phyloP scores from a whole-genome alignment of 1,284 basidiomycete genomes.

The Bondarzewia mesenterica region DNA sequence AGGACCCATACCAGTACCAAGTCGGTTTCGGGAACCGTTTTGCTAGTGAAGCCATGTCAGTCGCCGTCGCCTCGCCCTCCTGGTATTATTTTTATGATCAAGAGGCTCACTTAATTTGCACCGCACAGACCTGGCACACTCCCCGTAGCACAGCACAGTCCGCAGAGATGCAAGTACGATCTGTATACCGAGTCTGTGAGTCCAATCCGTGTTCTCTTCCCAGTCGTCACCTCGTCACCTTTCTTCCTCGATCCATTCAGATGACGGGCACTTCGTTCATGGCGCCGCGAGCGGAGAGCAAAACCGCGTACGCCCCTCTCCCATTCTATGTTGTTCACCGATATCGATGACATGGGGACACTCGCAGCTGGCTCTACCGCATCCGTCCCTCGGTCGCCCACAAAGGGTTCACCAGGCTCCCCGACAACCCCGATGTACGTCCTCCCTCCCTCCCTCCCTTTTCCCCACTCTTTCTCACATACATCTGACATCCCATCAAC shows the following conservation, averaged over 20 bases:
- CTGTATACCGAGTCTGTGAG: slow-evolving; percentile 52
- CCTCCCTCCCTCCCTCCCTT: slow-evolving; percentile 1
- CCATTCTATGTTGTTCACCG: neutral
- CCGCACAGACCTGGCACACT: slow-evolving; percentile 37
- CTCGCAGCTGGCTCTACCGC: slow-evolving; percentile 49
- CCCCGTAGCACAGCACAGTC: slow-evolving; percentile 47
- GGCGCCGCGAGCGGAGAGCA: slow-evolving; percentile 41
- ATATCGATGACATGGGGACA: neutral
- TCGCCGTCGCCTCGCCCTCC: slow-evolving; percentile 7
- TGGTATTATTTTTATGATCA: neutral
- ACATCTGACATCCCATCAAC: slow-evolving; percentile 1
- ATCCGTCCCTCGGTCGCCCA: slow-evolving; percentile 67
- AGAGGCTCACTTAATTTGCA: too few relatives aligned
- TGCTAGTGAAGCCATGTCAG: slow-evolving; percentile 44
- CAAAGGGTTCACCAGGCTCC: slow-evolving; percentile 47
- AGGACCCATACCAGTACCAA: slow-evolving; percentile 53
- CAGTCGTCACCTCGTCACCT: neutral
- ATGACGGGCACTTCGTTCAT: slow-evolving; percentile 56
- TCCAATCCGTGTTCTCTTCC: neutral
- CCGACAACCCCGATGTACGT: slow-evolving; percentile 52
- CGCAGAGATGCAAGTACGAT: slow-evolving; percentile 54
- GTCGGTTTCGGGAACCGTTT: slow-evolving; percentile 47
- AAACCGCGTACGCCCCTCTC: slow-evolving; percentile 28
- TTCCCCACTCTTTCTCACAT: too few relatives aligned
- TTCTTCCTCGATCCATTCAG: slow-evolving; percentile 21